Base-by-base conservation (phyloP, 257 asterid genomes). In the Thymus quinquecostatus region DNA sequence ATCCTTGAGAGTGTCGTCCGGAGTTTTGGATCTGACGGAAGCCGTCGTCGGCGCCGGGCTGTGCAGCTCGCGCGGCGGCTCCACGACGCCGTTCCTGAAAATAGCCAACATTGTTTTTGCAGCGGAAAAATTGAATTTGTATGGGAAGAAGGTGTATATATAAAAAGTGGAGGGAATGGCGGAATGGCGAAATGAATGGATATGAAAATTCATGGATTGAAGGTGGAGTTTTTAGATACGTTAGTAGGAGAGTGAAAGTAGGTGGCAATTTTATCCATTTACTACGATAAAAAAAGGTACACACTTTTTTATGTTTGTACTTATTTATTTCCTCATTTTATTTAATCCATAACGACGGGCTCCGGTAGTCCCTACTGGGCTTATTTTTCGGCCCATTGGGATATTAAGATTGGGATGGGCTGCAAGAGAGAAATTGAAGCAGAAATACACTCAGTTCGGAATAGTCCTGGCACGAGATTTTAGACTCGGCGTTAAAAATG, bases 51-150 rank as follows among this genome's bases (percentile, higher is more conserved):
- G 70, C n/a, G 83, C 91, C 11, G 93, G 90, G 80, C 97, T 86
- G 33, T 87, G 84, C 68, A 95, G 77, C 73, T 95, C 99, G 66
- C 82, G 66, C 10, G 99, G 99, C 58, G 98, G 91, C 74, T 83
- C 83, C 56, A 89, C 82, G 75, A 95, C 78, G 38, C 86, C 91
- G 30, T 86, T 88, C 83, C 84, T 87, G 91, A 95, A 95, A 44
- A 88, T 71, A 36, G 82, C 89, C 91, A 95, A 79, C 99, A 95
- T 93, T n/a, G 34, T 33, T 44, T 7, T 38, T 7, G 1, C 41
- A 4, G 41, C 41, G 8, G 49, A 44, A 44, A 44, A 44, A 7
- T 3, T 1, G 41, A 38, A 38, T 4, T 7, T 1, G 7, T 38
- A 8, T 38, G 44, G 44, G 44, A 38, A 38, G 3, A 1, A 6